phyloP scores from a whole-genome alignment of 2,329 filamentous ascomycete species.

The Colletotrichum filicis region DNA sequence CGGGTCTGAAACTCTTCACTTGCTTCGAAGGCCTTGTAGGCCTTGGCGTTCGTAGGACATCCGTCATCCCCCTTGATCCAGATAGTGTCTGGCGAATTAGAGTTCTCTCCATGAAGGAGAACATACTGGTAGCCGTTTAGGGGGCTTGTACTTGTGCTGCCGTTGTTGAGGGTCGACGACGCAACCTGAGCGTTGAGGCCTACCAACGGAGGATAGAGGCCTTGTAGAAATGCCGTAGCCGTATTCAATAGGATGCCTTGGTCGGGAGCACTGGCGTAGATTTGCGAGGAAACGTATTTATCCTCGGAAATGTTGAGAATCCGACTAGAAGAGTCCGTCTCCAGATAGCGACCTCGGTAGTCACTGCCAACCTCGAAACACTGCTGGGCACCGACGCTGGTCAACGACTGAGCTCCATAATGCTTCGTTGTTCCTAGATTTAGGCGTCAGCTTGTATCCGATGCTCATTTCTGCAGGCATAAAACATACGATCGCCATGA shows the following conservation, averaged over 20 bases:
- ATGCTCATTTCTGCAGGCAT: no score
- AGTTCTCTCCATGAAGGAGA: conserved; percentile 42
- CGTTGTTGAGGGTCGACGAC: conserved; percentile 40
- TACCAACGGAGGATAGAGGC: conserved; percentile 46
- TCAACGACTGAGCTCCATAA: conserved; percentile 46
- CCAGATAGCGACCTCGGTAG: conserved; percentile 39
- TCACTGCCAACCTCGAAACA: conserved; percentile 42
- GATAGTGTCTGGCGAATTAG: conserved; percentile 47
- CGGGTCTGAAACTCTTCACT: conserved; percentile 42
- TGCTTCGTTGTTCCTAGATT: conserved; percentile 46
- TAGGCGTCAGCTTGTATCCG: not conserved
- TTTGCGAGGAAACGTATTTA: conserved; percentile 44
- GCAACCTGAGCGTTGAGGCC: conserved; percentile 41
- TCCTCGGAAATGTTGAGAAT: conserved; percentile 48
- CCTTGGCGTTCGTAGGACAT: conserved; percentile 43
- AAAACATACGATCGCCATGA: conserved; percentile 47
- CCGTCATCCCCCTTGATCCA: conserved; percentile 50
- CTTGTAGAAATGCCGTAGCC: conserved; percentile 49
- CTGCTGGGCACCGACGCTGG: conserved; percentile 47
- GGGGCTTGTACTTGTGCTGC: conserved; percentile 18
- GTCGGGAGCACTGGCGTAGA: conserved; percentile 47
- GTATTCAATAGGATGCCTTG: conserved; percentile 47
- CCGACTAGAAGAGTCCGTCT: conserved; percentile 39
- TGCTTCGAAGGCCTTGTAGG: conserved; percentile 42
- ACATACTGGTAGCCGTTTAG: conserved; percentile 47